phyloP scores from a whole-genome alignment of 148 eudicot species.

The Rhododendron molle region DNA sequence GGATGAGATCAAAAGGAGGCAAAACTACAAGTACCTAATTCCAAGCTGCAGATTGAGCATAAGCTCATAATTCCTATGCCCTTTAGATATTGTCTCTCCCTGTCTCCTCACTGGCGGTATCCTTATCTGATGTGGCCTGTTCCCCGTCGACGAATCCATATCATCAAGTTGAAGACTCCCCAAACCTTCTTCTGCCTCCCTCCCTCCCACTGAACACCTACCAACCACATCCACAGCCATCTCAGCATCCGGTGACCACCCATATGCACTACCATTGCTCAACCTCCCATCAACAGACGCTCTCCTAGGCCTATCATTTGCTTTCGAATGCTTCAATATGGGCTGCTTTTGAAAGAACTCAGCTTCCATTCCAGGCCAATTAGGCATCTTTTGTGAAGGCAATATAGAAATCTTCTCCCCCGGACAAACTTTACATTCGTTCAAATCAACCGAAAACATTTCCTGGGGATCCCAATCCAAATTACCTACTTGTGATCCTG shows the following conservation, averaged over 20 bases:
- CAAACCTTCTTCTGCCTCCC: constrained; percentile 17
- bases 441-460: constrained; percentile 40
- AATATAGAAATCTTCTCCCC: constrained; percentile 53
- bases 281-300: constrained; percentile 70
- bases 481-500: constrained; percentile 28
- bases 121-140: constrained; percentile 33
- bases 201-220: constrained; percentile 29
- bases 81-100: constrained; percentile 77
- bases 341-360: constrained; percentile 29
- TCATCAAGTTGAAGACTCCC: constrained; percentile 30
- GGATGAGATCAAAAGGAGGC: neutral
- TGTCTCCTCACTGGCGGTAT: constrained; percentile 71
- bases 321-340: constrained; percentile 60
- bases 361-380: constrained; percentile 44
- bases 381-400: constrained; percentile 85
- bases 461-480: constrained; percentile 69
- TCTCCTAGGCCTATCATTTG: constrained; percentile 49
- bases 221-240: constrained; percentile 30
- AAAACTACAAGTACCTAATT: constrained; percentile 47
- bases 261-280: constrained; percentile 24
- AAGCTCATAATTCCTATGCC: constrained; percentile 84
- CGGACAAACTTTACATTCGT: constrained; percentile 42
- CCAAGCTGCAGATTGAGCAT: constrained; percentile 95
- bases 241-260: constrained; percentile 21
- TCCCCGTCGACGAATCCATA: constrained; percentile 23